Conservation (phyloP, 306 rosid species). For the Trichosanthes cucumerina region DNA sequence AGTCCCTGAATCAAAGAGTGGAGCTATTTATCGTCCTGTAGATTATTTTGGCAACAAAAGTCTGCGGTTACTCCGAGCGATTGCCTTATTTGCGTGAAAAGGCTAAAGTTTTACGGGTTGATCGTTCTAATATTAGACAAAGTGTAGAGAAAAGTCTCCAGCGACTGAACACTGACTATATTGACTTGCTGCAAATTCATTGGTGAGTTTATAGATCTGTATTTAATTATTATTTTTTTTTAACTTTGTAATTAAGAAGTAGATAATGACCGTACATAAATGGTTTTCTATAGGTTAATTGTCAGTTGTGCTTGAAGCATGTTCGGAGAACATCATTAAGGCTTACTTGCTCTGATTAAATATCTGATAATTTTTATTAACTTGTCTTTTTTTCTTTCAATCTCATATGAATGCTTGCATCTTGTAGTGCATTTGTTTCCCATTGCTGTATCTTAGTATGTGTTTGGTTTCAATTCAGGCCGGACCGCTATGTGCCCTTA, state of each 20-base stretch:
- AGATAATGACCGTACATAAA: background rate
- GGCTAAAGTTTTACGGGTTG: conserved; percentile 58
- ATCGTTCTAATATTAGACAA: conserved; percentile 69
- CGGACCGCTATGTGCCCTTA: conserved; percentile 72
- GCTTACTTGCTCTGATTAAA: background rate
- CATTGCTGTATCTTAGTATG: background rate
- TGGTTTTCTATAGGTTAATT: background rate
- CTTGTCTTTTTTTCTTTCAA: background rate
- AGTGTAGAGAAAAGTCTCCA: conserved; percentile 91
- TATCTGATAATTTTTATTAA: background rate
- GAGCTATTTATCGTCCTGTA: conserved; percentile 20
- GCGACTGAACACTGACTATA: conserved; percentile 88
- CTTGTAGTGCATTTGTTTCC: background rate
- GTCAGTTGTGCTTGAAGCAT: background rate
- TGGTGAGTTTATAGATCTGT: conserved; percentile 34
- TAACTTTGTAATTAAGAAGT: background rate
- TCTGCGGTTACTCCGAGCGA: conserved; percentile 71
- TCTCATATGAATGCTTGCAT: background rate
- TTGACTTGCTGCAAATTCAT: conserved; percentile 89
- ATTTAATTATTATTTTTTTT: background rate
- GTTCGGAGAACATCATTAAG: background rate
- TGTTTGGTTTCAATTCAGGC: conserved; percentile 42
- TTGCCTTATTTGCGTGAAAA: conserved; percentile 53
- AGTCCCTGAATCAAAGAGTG: background rate
- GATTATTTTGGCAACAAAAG: conserved; percentile 78